Evolutionary conservation across 176 grass and related monocot genomes (phyloP).

Genomic region (Aegilops sharonensis): DNA sequence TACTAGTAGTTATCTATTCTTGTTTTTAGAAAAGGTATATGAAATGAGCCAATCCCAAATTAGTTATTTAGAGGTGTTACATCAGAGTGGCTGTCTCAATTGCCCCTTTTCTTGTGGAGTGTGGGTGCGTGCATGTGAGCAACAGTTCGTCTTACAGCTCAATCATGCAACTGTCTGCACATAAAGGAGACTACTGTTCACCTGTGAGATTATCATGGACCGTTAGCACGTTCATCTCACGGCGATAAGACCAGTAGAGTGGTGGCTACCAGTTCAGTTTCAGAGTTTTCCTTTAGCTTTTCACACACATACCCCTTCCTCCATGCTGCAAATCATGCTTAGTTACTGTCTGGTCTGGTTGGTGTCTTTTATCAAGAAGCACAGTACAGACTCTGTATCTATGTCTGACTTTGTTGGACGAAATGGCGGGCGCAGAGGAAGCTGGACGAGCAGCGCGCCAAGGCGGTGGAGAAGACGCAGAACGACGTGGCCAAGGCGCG

Average conservation of each 20-base stretch:
- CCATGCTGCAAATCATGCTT: too few species aligned
- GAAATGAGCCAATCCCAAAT: background rate
- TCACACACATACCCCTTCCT: background rate
- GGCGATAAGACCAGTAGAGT: background rate
- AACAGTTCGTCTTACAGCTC: constrained; percentile 22
- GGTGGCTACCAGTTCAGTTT: background rate
- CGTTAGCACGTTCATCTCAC: background rate
- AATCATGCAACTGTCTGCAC: background rate
- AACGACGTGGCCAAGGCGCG: constrained; percentile 85
- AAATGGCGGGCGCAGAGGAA: constrained; percentile 45
- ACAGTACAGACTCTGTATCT: too few species aligned
- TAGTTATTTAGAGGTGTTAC: background rate
- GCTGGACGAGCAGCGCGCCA: constrained; percentile 85
- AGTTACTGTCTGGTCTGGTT: too few species aligned
- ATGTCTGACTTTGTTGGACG: background rate
- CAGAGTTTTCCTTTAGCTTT: background rate
- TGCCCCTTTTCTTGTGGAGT: background rate
- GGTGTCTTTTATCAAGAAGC: too few species aligned
- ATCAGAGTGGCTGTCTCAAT: background rate
- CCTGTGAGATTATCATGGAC: background rate
- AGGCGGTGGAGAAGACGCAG: constrained; percentile 88
- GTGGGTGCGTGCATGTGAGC: background rate
- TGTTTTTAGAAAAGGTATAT: background rate
- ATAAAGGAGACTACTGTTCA: background rate
- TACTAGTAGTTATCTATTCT: background rate